Evolutionary conservation across 495 filamentous ascomycete genomes (phyloP).

Genomic region (Bombardia bombarda): DNA sequence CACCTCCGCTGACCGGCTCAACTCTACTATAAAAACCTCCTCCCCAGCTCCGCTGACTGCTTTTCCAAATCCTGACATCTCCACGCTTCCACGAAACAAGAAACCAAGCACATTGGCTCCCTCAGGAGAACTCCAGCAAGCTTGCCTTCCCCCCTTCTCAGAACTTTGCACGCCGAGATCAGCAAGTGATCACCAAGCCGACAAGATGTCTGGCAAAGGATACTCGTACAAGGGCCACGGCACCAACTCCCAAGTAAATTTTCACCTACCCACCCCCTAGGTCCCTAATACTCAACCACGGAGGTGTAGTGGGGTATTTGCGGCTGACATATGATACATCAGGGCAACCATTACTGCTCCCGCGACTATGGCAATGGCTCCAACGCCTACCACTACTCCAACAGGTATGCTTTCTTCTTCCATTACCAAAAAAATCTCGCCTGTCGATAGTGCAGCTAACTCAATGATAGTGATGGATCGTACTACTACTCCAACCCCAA

Average conservation of each 20-base stretch:
- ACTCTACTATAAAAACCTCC: too few species aligned
- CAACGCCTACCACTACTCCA: conserved; percentile 9
- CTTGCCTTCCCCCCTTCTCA: too few species aligned
- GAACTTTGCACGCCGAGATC: too few species aligned
- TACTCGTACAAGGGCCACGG: conserved; percentile 31
- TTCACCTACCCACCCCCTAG: neutral
- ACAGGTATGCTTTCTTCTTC: neutral
- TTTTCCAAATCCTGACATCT: neutral
- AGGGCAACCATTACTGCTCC: conserved; percentile 28
- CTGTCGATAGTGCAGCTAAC: too few species aligned
- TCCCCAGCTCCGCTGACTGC: too few species aligned
- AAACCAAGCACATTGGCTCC: neutral
- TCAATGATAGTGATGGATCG: conserved; percentile 35
- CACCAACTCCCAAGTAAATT: conserved; percentile 27
- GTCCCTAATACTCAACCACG: too few species aligned
- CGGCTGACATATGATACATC: neutral
- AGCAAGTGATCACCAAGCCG: too few species aligned
- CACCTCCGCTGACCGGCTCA: too few species aligned
- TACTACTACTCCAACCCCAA: conserved; percentile 56
- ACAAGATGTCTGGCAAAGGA: conserved; percentile 15
- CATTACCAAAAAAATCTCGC: neutral
- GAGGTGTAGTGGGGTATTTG: too few species aligned
- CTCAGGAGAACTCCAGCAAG: too few species aligned
- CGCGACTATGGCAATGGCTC: conserved; percentile 21
- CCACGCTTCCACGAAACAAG: neutral